phyloP scores from a whole-genome alignment of 2,329 filamentous ascomycete species.

The Cordyceps militaris region DNA sequence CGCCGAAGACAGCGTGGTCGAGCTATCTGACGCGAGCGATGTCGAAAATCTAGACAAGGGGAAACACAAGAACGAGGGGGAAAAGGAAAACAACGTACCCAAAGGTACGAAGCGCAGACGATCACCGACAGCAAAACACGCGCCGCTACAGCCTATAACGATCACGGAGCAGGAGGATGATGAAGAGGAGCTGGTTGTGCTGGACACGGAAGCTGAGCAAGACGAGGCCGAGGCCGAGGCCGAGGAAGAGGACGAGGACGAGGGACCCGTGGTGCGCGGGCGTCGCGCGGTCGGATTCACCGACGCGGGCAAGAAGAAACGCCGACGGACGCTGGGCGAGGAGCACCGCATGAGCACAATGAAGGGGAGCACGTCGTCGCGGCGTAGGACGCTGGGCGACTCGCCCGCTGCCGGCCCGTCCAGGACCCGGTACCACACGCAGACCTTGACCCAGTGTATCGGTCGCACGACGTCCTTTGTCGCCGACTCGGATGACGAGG shows the following conservation, averaged over 20 bases:
- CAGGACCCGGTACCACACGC: constrained; percentile 30
- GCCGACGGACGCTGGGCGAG: constrained; percentile 24
- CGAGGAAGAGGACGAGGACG: constrained; percentile 3
- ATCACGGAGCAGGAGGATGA: neutral
- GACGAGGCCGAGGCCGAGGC: constrained; percentile 13
- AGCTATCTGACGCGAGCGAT: constrained; percentile 15
- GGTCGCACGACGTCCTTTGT: constrained; percentile 22
- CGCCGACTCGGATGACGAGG: constrained; percentile 34
- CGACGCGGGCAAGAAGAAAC: constrained; percentile 16
- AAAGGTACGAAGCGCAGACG: neutral
- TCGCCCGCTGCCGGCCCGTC: neutral
- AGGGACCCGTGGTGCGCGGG: neutral
- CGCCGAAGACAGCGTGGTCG: constrained; percentile 25
- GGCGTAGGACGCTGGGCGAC: constrained; percentile 17
- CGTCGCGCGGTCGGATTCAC: constrained; percentile 9
- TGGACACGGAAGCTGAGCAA: constrained; percentile 17
- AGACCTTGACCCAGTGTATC: constrained; percentile 36
- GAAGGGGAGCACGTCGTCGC: constrained; percentile 10
- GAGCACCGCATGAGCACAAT: constrained; percentile 17
- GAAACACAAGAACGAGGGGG: neutral
- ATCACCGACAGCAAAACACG: neutral
- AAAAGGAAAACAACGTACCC: constrained; percentile 17
- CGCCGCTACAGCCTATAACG: neutral
- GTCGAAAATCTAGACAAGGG: constrained; percentile 8
- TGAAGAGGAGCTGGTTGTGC: constrained; percentile 18